A percentile compares a stretch with the other conserved stretches of the same genome.
Evolutionary conservation across 1,284 basidiomycete species (phyloP).

Genomic region (Moesziomyces sp.): DNA sequence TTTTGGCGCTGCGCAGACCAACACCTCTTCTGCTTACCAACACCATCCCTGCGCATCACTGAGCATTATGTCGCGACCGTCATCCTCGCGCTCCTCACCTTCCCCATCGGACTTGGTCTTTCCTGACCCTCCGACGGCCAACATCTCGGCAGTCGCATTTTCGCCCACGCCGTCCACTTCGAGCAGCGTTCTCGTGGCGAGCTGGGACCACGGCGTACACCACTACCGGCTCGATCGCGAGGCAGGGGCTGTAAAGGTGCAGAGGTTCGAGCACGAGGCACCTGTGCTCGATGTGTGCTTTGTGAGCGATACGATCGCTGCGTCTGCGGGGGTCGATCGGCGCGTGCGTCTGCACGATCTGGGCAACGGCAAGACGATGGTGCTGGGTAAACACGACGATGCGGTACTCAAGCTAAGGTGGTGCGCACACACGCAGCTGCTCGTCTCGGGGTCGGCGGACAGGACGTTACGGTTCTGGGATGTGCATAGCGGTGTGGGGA

Average conservation of each 20-base stretch:
- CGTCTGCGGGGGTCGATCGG: conserved; percentile 58
- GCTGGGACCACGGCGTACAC: conserved; percentile 61
- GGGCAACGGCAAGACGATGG: conserved; percentile 41
- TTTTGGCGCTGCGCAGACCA: conserved; percentile 3
- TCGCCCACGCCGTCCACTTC: conserved; percentile 16
- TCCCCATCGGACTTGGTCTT: conserved; percentile 14
- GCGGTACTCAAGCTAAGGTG: conserved; percentile 55
- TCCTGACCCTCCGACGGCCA: conserved; percentile 36
- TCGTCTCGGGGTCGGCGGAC: conserved; percentile 55
- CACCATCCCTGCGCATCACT: conserved; percentile 6
- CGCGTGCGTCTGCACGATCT: conserved; percentile 60
- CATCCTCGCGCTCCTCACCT: conserved; percentile 30
- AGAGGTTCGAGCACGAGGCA: conserved; percentile 59
- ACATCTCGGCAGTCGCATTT: conserved; percentile 50
- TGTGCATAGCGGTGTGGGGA: conserved; percentile 4
- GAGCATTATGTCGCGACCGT: conserved; percentile 15
- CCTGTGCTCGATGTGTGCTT: conserved; percentile 65
- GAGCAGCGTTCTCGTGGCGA: conserved; percentile 51
- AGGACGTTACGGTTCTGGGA: conserved; percentile 55
- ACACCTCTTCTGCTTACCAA: not conserved
- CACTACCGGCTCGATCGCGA: conserved; percentile 46
- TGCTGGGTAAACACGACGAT: conserved; percentile 61
- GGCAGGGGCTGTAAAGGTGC: conserved; percentile 22
- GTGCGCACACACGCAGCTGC: conserved; percentile 38
- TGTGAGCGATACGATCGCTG: conserved; percentile 51